phyloP scores from a whole-genome alignment of 805 yeast species.

The Scheffersomyces ergatensis region DNA sequence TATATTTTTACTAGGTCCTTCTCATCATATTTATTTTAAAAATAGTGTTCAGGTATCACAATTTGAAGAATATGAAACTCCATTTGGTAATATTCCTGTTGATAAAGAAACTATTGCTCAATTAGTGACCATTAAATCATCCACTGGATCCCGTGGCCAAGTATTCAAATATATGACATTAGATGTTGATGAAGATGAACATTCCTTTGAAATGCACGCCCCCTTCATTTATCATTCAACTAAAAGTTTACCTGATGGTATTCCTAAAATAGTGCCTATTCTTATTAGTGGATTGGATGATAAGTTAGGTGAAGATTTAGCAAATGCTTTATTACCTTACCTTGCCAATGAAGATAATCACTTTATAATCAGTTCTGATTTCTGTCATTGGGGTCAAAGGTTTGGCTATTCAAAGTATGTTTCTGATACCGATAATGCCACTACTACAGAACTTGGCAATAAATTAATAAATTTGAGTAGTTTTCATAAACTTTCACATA shows the following conservation, averaged over 20 bases:
- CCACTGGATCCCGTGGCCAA: background rate
- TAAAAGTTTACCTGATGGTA: slow-evolving; percentile 21
- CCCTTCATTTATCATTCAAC: slow-evolving; percentile 64
- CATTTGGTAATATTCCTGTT: slow-evolving; percentile 72
- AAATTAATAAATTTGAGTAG: slow-evolving; percentile 12
- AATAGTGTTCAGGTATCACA: slow-evolving; percentile 54
- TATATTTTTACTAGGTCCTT: slow-evolving; percentile 85
- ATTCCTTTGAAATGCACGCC: slow-evolving; percentile 91
- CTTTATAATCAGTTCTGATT: slow-evolving; percentile 84
- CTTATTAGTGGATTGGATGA: slow-evolving; percentile 66
- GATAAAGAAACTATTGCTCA: slow-evolving; percentile 47
- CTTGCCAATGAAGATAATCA: slow-evolving; percentile 55
- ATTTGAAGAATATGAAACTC: slow-evolving; percentile 67
- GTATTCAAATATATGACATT: slow-evolving; percentile 55
- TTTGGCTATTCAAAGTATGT: slow-evolving; percentile 42
- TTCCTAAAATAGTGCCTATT: slow-evolving; percentile 67
- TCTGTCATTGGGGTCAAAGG: slow-evolving; percentile 83
- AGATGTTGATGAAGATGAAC: slow-evolving; percentile 77
- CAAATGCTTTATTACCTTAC: slow-evolving; percentile 49
- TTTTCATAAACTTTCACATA: slow-evolving; percentile 7
- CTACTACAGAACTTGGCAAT: slow-evolving; percentile 11
- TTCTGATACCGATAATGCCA: slow-evolving; percentile 15
- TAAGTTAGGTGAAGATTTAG: slow-evolving; percentile 42
- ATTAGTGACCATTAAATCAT: slow-evolving; percentile 21
- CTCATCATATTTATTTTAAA: slow-evolving; percentile 82